Evolutionary conservation across 139 green algal genomes (phyloP).

Genomic region (Chlamydomonas asymmetrica): DNA sequence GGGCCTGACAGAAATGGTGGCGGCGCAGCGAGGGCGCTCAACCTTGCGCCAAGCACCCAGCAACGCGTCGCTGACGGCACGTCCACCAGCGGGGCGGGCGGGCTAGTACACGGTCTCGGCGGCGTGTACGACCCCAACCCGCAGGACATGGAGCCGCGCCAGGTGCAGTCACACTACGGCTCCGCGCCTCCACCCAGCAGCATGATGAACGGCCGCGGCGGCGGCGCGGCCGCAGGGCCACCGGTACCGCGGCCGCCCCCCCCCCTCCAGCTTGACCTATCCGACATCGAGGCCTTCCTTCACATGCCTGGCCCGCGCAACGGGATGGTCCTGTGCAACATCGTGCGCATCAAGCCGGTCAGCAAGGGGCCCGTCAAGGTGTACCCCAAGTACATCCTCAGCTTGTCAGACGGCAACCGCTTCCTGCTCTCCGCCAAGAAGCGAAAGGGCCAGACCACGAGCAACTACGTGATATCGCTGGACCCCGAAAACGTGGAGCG

Average conservation of each 20-base stretch:
- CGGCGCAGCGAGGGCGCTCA: no score
- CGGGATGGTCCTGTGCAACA: conserved; percentile 76
- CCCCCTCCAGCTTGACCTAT: conserved; percentile 35
- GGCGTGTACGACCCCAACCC: conserved; percentile 63
- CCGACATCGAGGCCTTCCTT: conserved; percentile 61
- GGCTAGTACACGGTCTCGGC: conserved; percentile 40
- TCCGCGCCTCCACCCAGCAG: background rate
- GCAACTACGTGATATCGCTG: conserved; percentile 90
- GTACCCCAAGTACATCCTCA: conserved; percentile 70
- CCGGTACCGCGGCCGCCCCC: background rate
- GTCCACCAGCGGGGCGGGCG: conserved; percentile 6
- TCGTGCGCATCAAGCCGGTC: conserved; percentile 69
- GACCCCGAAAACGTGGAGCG: conserved; percentile 62
- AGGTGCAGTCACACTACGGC: background rate
- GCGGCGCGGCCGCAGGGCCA: background rate
- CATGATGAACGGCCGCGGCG: background rate
- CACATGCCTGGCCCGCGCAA: conserved; percentile 53
- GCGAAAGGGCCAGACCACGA: conserved; percentile 78
- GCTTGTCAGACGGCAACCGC: conserved; percentile 60
- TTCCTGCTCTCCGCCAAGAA: conserved; percentile 89
- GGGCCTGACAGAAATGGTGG: no score
- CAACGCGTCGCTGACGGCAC: background rate
- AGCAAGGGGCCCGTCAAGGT: conserved; percentile 56
- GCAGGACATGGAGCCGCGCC: conserved; percentile 18
- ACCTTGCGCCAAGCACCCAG: no score